These are phyloP conservation scores for Cryptococcus hybrid DNA, from an alignment of 1,284 basidiomycete genomes.

Conservation along the genomic window DNA sequence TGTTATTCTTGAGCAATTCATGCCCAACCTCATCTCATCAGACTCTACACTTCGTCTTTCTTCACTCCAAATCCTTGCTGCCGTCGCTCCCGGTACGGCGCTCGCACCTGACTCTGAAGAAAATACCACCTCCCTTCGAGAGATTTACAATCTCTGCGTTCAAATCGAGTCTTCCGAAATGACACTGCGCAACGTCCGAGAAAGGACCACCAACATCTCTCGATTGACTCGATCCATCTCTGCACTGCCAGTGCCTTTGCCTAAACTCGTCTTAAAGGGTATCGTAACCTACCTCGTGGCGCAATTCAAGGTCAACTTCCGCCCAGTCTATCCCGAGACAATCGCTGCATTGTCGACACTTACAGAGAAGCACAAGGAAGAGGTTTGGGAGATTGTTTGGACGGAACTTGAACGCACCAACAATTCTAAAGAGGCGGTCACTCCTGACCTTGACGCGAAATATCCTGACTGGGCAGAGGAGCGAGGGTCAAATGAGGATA, in stretches of 20 bases:
- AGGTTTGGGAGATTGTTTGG: constrained; percentile 71
- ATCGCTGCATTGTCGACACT: constrained; percentile 61
- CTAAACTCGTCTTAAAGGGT: constrained; percentile 56
- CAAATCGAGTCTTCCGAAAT: constrained; percentile 71
- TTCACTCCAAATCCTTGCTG: constrained; percentile 45
- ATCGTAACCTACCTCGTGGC: constrained; percentile 39
- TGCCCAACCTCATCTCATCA: constrained; percentile 51
- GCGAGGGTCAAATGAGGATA: constrained; percentile 6
- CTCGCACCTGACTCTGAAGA: not conserved
- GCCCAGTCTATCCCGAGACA: constrained; percentile 84
- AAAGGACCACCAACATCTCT: constrained; percentile 69
- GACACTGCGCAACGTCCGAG: constrained; percentile 73
- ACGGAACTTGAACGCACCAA: constrained; percentile 56
- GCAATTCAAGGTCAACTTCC: constrained; percentile 86
- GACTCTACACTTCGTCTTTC: constrained; percentile 49
- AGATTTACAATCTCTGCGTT: constrained; percentile 63
- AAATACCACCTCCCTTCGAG: constrained; percentile 3
- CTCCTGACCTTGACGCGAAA: constrained; percentile 27
- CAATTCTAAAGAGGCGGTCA: constrained; percentile 15
- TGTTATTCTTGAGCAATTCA: constrained; percentile 21
- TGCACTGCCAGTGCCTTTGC: constrained; percentile 20
- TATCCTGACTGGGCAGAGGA: constrained; percentile 36
- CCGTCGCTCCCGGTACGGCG: constrained; percentile 15
- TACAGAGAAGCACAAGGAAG: constrained; percentile 61
- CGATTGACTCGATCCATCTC: constrained; percentile 26